Conservation (phyloP, 169 alveolate genomes). For the Cryptosporidium felis region DNA sequence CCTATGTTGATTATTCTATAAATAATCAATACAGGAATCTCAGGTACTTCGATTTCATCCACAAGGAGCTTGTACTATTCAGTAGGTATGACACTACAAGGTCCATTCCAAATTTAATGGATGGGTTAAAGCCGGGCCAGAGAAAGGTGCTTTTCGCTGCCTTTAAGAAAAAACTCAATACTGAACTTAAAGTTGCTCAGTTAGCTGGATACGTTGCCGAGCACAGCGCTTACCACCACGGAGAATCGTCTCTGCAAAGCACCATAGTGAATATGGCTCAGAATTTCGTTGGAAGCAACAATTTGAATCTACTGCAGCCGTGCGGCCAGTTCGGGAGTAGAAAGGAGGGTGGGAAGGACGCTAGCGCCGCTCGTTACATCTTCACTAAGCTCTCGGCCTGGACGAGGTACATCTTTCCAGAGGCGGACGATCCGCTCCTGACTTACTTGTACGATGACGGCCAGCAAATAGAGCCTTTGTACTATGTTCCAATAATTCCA, state of each 20-base stretch:
- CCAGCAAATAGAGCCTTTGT: slow-evolving; percentile 96
- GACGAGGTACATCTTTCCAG: slow-evolving; percentile 90
- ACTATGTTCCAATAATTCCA: slow-evolving; percentile 98
- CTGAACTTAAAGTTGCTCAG: slow-evolving; percentile 95
- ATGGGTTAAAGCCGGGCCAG: slow-evolving; percentile 99
- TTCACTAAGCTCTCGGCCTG: slow-evolving; percentile 88
- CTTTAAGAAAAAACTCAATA: slow-evolving; percentile 93
- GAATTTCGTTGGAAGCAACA: slow-evolving; percentile 96
- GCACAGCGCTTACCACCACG: slow-evolving; percentile 99
- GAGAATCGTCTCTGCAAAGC: slow-evolving; percentile 95
- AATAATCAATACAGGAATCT: slow-evolving; percentile 72
- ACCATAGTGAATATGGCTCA: slow-evolving; percentile 99
- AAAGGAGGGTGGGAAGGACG: slow-evolving; percentile 98
- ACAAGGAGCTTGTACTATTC: slow-evolving; percentile 97
- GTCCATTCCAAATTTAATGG: slow-evolving; percentile 96
- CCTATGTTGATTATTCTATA: slow-evolving; percentile 84
- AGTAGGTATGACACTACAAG: slow-evolving; percentile 97
- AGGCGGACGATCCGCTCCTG: slow-evolving; percentile 92
- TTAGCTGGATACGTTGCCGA: slow-evolving; percentile 95
- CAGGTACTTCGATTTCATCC: slow-evolving; percentile 93
- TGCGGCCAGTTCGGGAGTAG: slow-evolving; percentile 99
- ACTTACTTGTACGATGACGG: slow-evolving; percentile 97
- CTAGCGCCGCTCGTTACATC: slow-evolving; percentile 94
- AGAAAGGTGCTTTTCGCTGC: slow-evolving; percentile 97
- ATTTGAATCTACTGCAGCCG: slow-evolving; percentile 90